Evolutionary conservation across 2,329 filamentous ascomycete species (phyloP), one percentile per base, ranked within the genome.

Genomic region (Didymella sp.): DNA sequence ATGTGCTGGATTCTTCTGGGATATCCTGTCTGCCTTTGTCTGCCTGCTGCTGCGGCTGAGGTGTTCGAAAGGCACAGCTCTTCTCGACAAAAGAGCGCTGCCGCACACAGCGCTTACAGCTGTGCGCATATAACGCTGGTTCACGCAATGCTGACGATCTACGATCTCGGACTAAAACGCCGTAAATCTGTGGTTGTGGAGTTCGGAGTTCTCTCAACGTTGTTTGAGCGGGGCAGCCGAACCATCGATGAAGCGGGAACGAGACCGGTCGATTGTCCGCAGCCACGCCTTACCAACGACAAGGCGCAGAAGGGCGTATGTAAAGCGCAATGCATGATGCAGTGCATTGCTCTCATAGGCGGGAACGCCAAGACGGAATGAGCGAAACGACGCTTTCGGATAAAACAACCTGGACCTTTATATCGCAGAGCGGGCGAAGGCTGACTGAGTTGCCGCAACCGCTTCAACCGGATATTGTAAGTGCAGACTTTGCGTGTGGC

Each of bases 341-440:
- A 37, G 17, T 33, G 19, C 21, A 5, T 25, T 24, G 19, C 15
- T 41, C 25, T 41, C 31, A 50, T 35, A 52, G 30, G 25, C n/a
- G 31, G 25, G n/a, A 8, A 22, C 21, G 54, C 54, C 54, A 57
- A 57, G 54, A 41, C 54, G 49, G 54, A 52, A 41, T 52, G 17
- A 35, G 19, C 31, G 17, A 40, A 40, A 45, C 4, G 38, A 33
- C 38, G 25, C 48, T 33, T 57, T 48, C 54, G 54, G 54, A 57
- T 25, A 27, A 52, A 51, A 57, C 11, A 28, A 21, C 37, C 44
- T 22, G 37, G 13, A 17, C 13, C 12, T 35, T 22, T 40, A 41
- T 52, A 44, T 25, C 37, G 9, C 13, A n/a, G 12, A 31, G 30
- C 21, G 2, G 5, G 31, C 30, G 22, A 22, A 45, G 17, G 21